Conservation (phyloP, 2,329 filamentous ascomycete genomes). For the Phialocephala sp. region DNA sequence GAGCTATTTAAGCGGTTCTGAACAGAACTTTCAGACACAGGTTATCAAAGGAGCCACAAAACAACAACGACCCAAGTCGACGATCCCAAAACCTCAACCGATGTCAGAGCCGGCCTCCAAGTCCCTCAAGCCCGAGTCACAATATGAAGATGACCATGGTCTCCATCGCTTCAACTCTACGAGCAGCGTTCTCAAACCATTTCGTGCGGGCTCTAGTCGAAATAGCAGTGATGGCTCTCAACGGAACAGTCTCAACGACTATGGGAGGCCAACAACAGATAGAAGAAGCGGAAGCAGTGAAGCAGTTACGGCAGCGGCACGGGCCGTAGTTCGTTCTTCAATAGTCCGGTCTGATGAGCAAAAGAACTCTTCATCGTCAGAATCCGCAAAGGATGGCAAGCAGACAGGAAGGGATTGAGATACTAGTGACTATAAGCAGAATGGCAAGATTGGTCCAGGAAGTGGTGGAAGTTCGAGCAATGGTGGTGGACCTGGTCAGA, state of each 20-base stretch:
- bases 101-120: not conserved
- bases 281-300: conserved; percentile 4
- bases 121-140: not conserved
- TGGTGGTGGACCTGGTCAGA: not conserved
- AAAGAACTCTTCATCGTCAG: not conserved
- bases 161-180: not conserved
- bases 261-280: not conserved
- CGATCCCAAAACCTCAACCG: conserved; percentile 3
- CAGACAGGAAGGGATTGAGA: not conserved
- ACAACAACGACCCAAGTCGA: not conserved
- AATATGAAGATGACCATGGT: not conserved
- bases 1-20: not conserved
- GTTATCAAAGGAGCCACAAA: not conserved
- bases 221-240: not conserved
- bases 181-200: not conserved
- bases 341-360: not conserved
- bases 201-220: conserved; percentile 1
- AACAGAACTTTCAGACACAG: not conserved
- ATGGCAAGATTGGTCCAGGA: not conserved
- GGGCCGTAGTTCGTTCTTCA: not conserved
- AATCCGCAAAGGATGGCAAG: not conserved
- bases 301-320: not conserved
- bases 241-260: not conserved
- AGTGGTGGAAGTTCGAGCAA: not conserved
- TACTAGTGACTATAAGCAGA: not conserved